Evolutionary conservation across 1,284 basidiomycete genomes (phyloP), one percentile per base, ranked within the genome.

Genomic region (Acaromyces ingoldii): DNA sequence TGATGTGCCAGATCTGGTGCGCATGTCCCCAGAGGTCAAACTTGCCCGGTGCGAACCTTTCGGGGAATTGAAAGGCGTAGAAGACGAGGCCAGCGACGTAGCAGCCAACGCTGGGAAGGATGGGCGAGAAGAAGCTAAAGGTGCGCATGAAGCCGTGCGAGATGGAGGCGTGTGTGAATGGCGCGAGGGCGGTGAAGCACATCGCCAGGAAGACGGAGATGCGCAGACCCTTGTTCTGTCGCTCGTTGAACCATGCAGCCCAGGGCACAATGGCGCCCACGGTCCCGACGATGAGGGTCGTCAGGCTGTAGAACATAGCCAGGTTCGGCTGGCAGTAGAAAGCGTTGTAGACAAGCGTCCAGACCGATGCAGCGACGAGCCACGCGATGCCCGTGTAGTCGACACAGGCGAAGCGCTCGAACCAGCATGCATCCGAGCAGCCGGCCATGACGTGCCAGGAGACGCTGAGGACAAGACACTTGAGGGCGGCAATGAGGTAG

Each of bases 271-370:
- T 58, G 7, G 68, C 65, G 34, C 72, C 70, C 6, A 59, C 57
- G 21, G 65, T 22, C 28, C 70, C 73, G 17, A 74, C 62, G 11
- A 63, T 7, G 30, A 71, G 49, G 26, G 69, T 67, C 2, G 70
- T 70, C 25, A 61, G 40, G 15, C 62, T 61, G 55, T 75, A 75
- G 41, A 66, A 50, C 4, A 70, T 55, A 26, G 69, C 65, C 21
- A 75, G 50, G 28, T 69, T 64, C 28, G 73, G 72, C 49, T 75
- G 73, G 51, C 73, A 75, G 58, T 74, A 75, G 55, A 75, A 75
- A 19, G 34, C 40, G 49, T 74, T 74, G 63, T 74, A 75, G 7
- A 75, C 65, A 0, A 67, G 56, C 4, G 73, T 72, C 53, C 62
- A 65, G 38, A 74, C 63, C 4, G 65, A 67, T 4, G 73, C 73